A percentile compares a stretch with the other conserved stretches of the same genome.
phyloP scores from a whole-genome alignment of 768 basidiomycete species.

The Pleurotus cornucopiae region DNA sequence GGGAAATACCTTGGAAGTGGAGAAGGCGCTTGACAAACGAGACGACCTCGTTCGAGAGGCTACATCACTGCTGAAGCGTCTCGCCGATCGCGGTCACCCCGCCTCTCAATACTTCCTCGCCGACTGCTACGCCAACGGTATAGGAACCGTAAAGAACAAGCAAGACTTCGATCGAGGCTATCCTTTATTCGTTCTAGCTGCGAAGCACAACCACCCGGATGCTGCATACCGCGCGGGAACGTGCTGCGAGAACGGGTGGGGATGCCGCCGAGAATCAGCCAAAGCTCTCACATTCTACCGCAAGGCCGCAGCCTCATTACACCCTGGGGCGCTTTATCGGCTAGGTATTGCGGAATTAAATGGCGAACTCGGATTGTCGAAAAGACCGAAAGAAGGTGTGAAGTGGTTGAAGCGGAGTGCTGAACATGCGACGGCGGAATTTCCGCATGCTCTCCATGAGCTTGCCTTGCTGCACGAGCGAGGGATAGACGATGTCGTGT shows the following conservation, averaged over 20 bases:
- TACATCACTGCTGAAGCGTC: constrained; percentile 77
- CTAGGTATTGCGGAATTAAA: constrained; percentile 95
- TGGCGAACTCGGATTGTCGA: constrained; percentile 83
- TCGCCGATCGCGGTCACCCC: constrained; percentile 92
- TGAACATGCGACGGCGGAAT: constrained; percentile 90
- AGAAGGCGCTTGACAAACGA: constrained; percentile 74
- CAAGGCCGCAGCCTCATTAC: constrained; percentile 86
- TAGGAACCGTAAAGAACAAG: constrained; percentile 82
- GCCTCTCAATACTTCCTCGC: constrained; percentile 97
- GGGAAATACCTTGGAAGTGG: constrained; percentile 76
- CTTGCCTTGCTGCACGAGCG: constrained; percentile 90
- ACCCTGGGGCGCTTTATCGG: constrained; percentile 95
- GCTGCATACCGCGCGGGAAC: constrained; percentile 94
- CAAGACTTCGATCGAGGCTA: constrained; percentile 98
- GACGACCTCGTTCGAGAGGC: constrained; percentile 92
- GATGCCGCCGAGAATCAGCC: constrained; percentile 85
- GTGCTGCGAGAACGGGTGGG: constrained; percentile 99
- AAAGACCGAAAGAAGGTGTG: constrained; percentile 91
- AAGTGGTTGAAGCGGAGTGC: constrained; percentile 98
- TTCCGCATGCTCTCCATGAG: constrained; percentile 95
- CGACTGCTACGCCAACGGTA: constrained; percentile 98
- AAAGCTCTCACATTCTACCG: constrained; percentile 93
- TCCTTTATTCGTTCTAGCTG: constrained; percentile 91
- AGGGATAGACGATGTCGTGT: constrained; percentile 98
- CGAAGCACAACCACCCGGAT: constrained; percentile 96